These are phyloP conservation scores for Fusarium zealandicum DNA, from an alignment of 2,329 filamentous ascomycete genomes.

Conservation along the genomic window DNA sequence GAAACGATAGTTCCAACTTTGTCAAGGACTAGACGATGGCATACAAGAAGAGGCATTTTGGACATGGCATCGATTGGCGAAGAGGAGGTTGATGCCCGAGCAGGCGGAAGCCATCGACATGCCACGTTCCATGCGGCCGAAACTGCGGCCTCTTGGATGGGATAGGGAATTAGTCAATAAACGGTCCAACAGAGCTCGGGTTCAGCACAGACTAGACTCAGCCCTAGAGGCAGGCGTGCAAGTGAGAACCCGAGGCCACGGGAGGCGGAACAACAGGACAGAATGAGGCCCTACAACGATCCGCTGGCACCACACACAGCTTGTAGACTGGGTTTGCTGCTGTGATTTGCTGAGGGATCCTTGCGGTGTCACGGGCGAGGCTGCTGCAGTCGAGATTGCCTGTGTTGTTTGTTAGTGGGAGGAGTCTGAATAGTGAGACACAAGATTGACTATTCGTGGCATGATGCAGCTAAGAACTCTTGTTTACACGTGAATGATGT, in stretches of 20 bases:
- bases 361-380: too few species aligned
- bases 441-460: too few species aligned
- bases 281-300: conserved; percentile 22
- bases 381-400: too few species aligned
- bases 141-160: conserved; percentile 16
- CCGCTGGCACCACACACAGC: conserved; percentile 39
- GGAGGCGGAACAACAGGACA: conserved; percentile 20
- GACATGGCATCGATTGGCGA: conserved; percentile 3
- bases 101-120: conserved; percentile 9
- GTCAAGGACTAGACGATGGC: neutral
- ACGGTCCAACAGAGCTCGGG: too few species aligned
- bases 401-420: too few species aligned
- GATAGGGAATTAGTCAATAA: too few species aligned
- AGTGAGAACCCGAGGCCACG: conserved; percentile 12
- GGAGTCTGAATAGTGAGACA: conserved; percentile 11
- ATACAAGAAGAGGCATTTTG: neutral
- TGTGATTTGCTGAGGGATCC: too few species aligned
- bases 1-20: neutral
- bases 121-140: conserved; percentile 35
- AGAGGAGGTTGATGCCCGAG: conserved; percentile 12
- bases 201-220: too few species aligned
- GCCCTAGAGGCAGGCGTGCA: neutral
- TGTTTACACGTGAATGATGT: too few species aligned
- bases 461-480: neutral
- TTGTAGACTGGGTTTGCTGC: conserved; percentile 22